Percentiles rank a stretch among this genome's conserved stretches.
phyloP scores from a whole-genome alignment of 1,284 basidiomycete species.

The Pyrrhoderma lamaoense region DNA sequence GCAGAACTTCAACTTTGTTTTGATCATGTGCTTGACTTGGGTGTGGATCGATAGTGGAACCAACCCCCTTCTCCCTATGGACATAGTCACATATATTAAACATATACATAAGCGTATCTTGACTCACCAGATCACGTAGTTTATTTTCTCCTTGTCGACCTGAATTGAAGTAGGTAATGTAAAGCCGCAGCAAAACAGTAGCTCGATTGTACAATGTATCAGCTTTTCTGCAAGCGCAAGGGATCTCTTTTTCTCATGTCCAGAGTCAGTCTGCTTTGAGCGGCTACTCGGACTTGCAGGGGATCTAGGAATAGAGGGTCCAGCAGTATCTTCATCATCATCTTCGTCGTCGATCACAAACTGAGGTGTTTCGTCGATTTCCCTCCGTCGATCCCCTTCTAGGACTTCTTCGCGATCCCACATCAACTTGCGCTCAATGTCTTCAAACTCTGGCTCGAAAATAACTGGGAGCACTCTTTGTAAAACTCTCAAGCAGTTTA shows the following conservation, averaged over 20 bases:
- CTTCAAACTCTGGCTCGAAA: conserved; percentile 74
- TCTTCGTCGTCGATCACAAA: conserved; percentile 84
- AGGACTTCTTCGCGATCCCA: conserved; percentile 58
- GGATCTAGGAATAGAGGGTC: conserved; percentile 22
- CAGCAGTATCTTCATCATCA: conserved; percentile 42
- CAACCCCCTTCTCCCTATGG: conserved; percentile 84
- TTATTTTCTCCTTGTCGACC: conserved; percentile 78
- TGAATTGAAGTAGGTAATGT: conserved; percentile 75
- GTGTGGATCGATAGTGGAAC: conserved; percentile 70
- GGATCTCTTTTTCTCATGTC: conserved; percentile 36
- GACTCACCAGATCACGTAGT: conserved; percentile 74
- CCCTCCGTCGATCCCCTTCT: conserved; percentile 26
- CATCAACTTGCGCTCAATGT: conserved; percentile 63
- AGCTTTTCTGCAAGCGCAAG: conserved; percentile 76
- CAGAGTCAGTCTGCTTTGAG: conserved; percentile 8
- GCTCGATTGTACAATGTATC: conserved; percentile 72
- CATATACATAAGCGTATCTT: neutral
- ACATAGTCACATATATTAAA: neutral
- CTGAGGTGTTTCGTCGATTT: conserved; percentile 38
- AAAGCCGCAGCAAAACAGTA: conserved; percentile 88
- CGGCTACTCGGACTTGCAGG: conserved; percentile 2
- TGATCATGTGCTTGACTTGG: conserved; percentile 61
- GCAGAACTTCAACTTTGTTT: conserved; percentile 82
- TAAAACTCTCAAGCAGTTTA: conserved; percentile 84
- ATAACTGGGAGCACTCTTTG: conserved; percentile 82